Percentiles rank a stretch among this genome's conserved stretches.
These are phyloP conservation scores for Apophysomyces trapeziformis DNA, from an alignment of 371 early-diverging fungal genomes.

Conservation along the genomic window DNA sequence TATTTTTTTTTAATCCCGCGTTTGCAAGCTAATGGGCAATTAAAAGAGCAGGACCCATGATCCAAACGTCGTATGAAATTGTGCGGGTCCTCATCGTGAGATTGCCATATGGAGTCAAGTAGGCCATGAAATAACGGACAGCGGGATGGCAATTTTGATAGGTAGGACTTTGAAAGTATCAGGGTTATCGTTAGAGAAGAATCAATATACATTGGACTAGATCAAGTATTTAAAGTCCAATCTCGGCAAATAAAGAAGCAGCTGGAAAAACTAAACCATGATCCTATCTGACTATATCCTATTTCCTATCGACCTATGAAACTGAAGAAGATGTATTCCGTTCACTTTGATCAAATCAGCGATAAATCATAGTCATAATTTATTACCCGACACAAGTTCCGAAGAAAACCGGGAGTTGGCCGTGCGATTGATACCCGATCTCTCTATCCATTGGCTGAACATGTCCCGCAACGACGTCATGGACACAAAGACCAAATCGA, in stretches of 20 bases:
- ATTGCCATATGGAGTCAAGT: conserved; percentile 5
- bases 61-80: conserved; percentile 4
- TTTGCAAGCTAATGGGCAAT: background rate
- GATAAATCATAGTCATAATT: background rate
- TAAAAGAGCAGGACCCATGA: background rate
- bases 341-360: conserved; percentile 2
- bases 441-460: background rate
- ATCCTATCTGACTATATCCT: background rate
- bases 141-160: conserved; percentile 7
- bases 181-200: too few relatives aligned
- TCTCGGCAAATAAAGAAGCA: background rate
- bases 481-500: background rate
- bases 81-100: conserved; percentile 3
- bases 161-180: background rate
- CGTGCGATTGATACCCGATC: conserved; percentile 10
- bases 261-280: too few relatives aligned
- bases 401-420: conserved; percentile 2
- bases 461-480: conserved; percentile 7
- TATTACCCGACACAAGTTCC: conserved; percentile 6
- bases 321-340: background rate
- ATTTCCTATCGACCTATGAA: background rate
- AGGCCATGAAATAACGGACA: background rate
- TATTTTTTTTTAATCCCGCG: background rate
- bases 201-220: too few relatives aligned
- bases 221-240: too few relatives aligned